Evolutionary conservation across 768 basidiomycete species (phyloP).

Genomic region (Amanita jacksonii): DNA sequence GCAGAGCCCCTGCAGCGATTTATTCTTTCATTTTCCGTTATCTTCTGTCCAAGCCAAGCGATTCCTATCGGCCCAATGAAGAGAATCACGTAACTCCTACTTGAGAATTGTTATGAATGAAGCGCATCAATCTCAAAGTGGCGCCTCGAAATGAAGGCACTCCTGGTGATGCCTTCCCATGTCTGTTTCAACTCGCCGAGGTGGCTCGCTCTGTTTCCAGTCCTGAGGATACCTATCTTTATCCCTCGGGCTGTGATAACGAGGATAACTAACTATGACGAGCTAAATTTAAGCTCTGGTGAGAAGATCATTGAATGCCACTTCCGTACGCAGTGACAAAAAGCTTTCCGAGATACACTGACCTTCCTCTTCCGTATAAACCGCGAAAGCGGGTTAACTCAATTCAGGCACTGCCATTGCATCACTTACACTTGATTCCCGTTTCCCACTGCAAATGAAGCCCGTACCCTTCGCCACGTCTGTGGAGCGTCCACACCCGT

Average conservation of each 20-base stretch:
- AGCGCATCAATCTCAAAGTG: no score
- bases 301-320: no score
- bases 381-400: not conserved
- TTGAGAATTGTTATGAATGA: not conserved
- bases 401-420: not conserved
- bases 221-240: no score
- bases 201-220: not conserved
- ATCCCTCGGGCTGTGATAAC: not conserved
- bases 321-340: no score
- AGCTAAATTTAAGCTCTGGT: conserved; percentile 6
- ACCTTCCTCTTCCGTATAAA: not conserved
- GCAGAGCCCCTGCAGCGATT: not conserved
- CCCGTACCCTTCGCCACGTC: not conserved
- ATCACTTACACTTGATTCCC: not conserved
- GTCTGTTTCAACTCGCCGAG: not conserved
- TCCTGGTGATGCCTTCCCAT: no score
- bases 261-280: not conserved
- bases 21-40: not conserved
- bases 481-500: not conserved
- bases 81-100: conserved; percentile 1
- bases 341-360: no score
- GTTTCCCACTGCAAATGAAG: conserved; percentile 1
- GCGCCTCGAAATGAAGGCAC: no score
- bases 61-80: not conserved
- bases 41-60: not conserved